Evolutionary conservation across 352 stramenopile species (phyloP), one percentile per base, ranked within the genome.

Genomic region (Phytophthora podocarpi): DNA sequence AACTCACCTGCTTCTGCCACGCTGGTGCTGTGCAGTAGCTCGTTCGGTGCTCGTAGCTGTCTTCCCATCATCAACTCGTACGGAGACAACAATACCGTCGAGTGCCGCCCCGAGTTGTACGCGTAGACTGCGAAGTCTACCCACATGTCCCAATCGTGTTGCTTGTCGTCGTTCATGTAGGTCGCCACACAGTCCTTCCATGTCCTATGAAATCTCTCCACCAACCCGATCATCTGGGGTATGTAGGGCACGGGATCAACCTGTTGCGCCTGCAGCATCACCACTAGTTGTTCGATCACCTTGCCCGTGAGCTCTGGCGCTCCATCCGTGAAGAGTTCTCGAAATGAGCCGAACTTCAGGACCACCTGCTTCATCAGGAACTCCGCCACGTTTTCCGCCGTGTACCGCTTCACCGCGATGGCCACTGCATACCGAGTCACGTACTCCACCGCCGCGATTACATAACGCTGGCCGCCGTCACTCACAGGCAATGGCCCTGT

Each of bases 61-160:
- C 30, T 5, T 3, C 46, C 35, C 32, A 43, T 46, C 21, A 36
- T 20, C 0, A 46, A 4, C 4, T 46, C 48, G 15, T 34, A 47
- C 0, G 34, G 48, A 4, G 24, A 30, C 7, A 57, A 10, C 1
- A n/a, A 5, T 0, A 47, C 35, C 0, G 35, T 57, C 1, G 48
- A 46, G 3, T 46, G 48, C 3, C n/a, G 34, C 5, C 30, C 46
- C 4, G 20, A 43, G 18, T 35, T 54, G 15, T 54, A 54, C 2
- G 46, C 12, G 24, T 54, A 54, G 4, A 54, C 20, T 5, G 46
- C 46, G 23, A 43, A 54, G 13, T 54, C 32, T 4, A 54, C 30
- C 46, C 46, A 54, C 2, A 16, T 15, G 13, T 54, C 46, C 45
- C 45, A 53, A 10, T 53, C 16, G 4, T 15, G 23, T 32, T 51